phyloP scores from a whole-genome alignment of 2,329 filamentous ascomycete species.

The Neofusicoccum sp. region DNA sequence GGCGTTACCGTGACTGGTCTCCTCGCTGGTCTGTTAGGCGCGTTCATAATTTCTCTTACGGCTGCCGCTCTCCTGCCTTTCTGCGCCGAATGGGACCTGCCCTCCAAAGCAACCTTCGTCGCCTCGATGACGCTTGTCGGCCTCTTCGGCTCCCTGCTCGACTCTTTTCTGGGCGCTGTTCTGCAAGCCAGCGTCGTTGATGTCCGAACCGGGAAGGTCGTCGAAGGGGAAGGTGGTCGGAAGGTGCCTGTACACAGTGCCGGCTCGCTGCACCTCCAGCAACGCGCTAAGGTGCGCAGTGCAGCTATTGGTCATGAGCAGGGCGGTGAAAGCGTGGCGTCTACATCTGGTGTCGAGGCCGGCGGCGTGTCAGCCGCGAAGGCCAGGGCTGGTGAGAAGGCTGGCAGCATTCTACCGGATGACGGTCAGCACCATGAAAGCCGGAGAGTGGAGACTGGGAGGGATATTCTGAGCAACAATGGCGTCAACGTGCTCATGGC shows the following conservation, averaged over 20 bases:
- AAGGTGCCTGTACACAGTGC: constrained; percentile 48
- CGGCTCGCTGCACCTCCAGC: constrained; percentile 30
- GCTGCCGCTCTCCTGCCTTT: constrained; percentile 68
- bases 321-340: constrained; percentile 16
- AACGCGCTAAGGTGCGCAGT: constrained; percentile 32
- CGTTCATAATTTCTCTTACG: constrained; percentile 66
- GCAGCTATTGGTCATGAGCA: constrained; percentile 19
- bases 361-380: constrained; percentile 24
- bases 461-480: constrained; percentile 87
- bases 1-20: constrained; percentile 79
- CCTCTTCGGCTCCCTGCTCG: constrained; percentile 74
- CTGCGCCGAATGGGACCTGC: constrained; percentile 59
- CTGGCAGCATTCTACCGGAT: constrained; percentile 24
- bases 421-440: constrained; percentile 41
- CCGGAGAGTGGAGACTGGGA: constrained; percentile 61
- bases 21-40: constrained; percentile 69
- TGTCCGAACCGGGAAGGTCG: constrained; percentile 76
- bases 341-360: constrained; percentile 26
- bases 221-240: constrained; percentile 77
- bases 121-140: constrained; percentile 68
- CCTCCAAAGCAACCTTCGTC: constrained; percentile 50
- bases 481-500: constrained; percentile 95
- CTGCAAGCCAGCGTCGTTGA: constrained; percentile 87
- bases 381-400: constrained; percentile 32
- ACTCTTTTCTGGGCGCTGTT: constrained; percentile 81